These are phyloP conservation scores for Thraustotheca clavata DNA, from an alignment of 352 stramenopile genomes.

Conservation along the genomic window DNA sequence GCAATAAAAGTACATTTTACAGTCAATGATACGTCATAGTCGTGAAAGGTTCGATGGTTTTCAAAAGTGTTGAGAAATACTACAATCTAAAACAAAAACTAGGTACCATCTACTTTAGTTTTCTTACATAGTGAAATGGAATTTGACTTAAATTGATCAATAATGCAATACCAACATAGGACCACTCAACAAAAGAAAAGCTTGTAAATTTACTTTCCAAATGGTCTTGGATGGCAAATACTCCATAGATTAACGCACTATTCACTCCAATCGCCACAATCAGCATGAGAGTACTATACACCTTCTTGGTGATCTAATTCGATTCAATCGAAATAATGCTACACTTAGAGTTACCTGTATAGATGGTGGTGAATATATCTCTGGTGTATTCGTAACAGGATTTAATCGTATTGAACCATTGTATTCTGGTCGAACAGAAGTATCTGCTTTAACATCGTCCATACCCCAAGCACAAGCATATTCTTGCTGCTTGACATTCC, in stretches of 20 bases:
- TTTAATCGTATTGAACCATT: constrained; percentile 41
- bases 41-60: constrained; percentile 55
- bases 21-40: constrained; percentile 61
- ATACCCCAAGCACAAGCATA: constrained; percentile 49
- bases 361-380: constrained; percentile 34
- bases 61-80: constrained; percentile 51
- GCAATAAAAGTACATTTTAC: constrained; percentile 50
- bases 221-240: constrained; percentile 18
- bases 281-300: neutral
- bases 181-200: constrained; percentile 1
- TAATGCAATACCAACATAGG: constrained; percentile 13
- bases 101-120: neutral
- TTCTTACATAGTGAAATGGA: constrained; percentile 11
- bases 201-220: neutral
- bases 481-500: constrained; percentile 34
- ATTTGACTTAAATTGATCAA: constrained; percentile 17
- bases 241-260: constrained; percentile 1
- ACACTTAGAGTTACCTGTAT: constrained; percentile 24
- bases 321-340: neutral
- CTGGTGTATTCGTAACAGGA: constrained; percentile 41
- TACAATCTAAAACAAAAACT: neutral
- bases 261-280: neutral
- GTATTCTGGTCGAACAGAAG: constrained; percentile 42
- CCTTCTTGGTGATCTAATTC: neutral
- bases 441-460: constrained; percentile 21